Base-by-base conservation (phyloP, 371 early-diverging fungal species). In the Mucor circinelloides region DNA sequence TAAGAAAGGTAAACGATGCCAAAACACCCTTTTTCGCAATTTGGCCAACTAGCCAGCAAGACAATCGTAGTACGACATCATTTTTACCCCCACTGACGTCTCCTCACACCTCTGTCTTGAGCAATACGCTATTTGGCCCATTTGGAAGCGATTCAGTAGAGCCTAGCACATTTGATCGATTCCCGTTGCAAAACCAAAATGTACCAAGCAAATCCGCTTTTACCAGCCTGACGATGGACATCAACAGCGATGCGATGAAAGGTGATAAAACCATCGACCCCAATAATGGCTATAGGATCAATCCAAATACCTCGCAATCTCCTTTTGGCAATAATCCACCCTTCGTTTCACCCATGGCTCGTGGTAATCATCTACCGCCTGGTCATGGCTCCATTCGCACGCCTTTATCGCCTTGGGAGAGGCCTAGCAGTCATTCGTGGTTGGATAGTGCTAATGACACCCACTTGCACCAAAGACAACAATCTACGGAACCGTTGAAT, bases 11-110 rank as follows among this genome's bases (percentile, higher is more conserved):
- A 15, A 79, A 81, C 3, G 76, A 85, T 59, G 81, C 82, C 13
- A 80, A 82, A 40, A 76, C 76, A 2, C 89, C 90, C 2, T 89
- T 89, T 70, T 67, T 62, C 6, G 31, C 62, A n/a, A 23, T 36
- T 10, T 62, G 62, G 48, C 62, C 86, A 32, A 52, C 19, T 31
- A 50, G 4, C 17, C 56, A 56, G 31, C 32, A 56, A 56, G 30
- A 17, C 30, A 56, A 32, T 10, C 15, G 28, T 6, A 4, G 27
- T 25, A 2, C 38, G 12, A 40, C 28, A 7, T 1, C 57, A 10
- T 38, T 23, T 38, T 38, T 38, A 25, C 36, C 42, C 17, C 17
- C 50, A 25, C 23, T 25, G 23, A 46, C 42, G 9, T 5, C 40
- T 6, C 13, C 58, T 17, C 17, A 1, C 34, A 32, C 36, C 36